Base-by-base conservation (phyloP, 2,329 filamentous ascomycete genomes). In the Trichoderma harzianum region DNA sequence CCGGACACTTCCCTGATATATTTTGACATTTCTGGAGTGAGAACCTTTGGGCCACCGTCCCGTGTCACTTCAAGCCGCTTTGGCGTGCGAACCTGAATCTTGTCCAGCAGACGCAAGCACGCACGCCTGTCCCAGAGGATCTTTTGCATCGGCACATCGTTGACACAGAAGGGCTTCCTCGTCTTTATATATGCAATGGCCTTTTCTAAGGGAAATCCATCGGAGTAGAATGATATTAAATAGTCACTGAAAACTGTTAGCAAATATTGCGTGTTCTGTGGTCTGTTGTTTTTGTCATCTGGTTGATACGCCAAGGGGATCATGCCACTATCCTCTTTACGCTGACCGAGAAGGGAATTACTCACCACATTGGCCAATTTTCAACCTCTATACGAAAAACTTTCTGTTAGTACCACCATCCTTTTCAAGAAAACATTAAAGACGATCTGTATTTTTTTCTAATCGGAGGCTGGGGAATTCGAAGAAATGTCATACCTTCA, bases 141-240 rank as follows among this genome's bases (percentile, higher is more conserved):
- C 81, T 97, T 95, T 80, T 99, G 96, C 94, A 99, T 98, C 1
- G 94, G 93, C 57, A 99, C 86, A 80, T 99, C 95, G 79, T 99
- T 99, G 78, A 99, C 95, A 79, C 95, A 98, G 77, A 98, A 98
- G 0, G 96, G 96, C 79, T 97, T 97, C 70, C 96, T 91, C 12
- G 97, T 88, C 78, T 94, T 94, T 73, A 94, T 93, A 81, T 99
- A 99, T 39, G 94, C 93, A 77, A 99, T 97, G 6, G 97, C 96
- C 80, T 99, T 99, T 75, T 98, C 95, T 61, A 99, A 84, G 0
- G 96, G 96, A 76, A 99, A 99, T 0, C 96, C 96, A 80, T 98
- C 95, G 0, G 95, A 98, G 82, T 98, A 99, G 83, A 99, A 99
- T 3, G 95, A 97, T 78, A 99, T 97, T 70, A 99, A 84, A 78